These are phyloP conservation scores for Teunomyces tritomae DNA, from an alignment of 805 yeast genomes.

Conservation along the genomic window DNA sequence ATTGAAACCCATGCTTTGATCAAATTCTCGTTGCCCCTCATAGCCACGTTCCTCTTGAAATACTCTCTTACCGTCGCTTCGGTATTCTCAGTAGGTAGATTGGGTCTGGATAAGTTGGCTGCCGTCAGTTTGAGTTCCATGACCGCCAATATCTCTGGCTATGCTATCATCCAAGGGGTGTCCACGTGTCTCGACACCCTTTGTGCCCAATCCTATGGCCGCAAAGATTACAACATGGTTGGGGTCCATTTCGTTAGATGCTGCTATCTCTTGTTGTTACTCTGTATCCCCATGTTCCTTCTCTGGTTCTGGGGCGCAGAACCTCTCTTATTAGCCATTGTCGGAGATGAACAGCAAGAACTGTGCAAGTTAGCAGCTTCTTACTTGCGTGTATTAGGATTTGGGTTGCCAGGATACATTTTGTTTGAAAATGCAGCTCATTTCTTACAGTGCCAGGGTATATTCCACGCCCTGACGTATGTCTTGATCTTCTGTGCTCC, in stretches of 20 bases:
- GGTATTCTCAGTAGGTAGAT: conserved; percentile 71
- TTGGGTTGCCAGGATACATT: conserved; percentile 75
- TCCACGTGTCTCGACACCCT: conserved; percentile 78
- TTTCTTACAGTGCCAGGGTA: conserved; percentile 72
- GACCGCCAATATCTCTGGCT: conserved; percentile 76
- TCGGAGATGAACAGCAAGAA: conserved; percentile 17
- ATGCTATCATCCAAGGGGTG: conserved; percentile 72
- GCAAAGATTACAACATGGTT: conserved; percentile 59
- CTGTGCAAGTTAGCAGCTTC: conserved; percentile 51
- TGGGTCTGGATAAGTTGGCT: conserved; percentile 69
- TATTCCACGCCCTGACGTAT: conserved; percentile 77
- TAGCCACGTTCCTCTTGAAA: conserved; percentile 66
- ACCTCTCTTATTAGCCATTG: conserved; percentile 35
- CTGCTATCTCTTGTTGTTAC: conserved; percentile 50
- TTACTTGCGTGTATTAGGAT: conserved; percentile 53
- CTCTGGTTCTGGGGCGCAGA: conserved; percentile 63
- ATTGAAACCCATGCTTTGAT: conserved; percentile 41
- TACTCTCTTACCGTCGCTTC: conserved; percentile 74
- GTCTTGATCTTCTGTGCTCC: conserved; percentile 73
- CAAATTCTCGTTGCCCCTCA: conserved; percentile 52
- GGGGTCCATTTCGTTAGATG: conserved; percentile 71
- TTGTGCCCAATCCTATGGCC: conserved; percentile 76
- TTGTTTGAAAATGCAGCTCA: conserved; percentile 71
- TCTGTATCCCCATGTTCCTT: conserved; percentile 52
- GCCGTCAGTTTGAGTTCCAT: conserved; percentile 73